Base-by-base conservation (phyloP, 202 grass and related monocot species). In the Panicum hallii region DNA sequence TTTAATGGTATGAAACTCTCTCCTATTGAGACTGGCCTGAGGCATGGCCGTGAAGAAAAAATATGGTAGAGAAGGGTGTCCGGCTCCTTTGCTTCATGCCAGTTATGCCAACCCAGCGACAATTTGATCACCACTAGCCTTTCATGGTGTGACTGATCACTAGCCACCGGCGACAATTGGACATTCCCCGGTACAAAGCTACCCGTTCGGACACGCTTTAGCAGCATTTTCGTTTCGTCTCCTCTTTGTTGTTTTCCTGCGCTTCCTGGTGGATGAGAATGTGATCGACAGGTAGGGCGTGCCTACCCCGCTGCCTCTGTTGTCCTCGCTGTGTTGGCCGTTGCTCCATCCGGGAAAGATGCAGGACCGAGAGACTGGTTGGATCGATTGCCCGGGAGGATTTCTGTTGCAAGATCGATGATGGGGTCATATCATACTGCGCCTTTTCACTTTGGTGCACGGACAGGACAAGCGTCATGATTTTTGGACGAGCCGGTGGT, bases 261-360 rank as follows among this genome's bases (percentile, higher is more conserved):
- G n/a, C 26, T 26, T 26, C 26, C 73, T 57, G 19, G 83, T 57
- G 19, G 83, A 50, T 2, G 20, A 67, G 71, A 76, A 82, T 52
- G 36, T 16, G 20, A 14, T 58, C 10, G 13, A 54, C 49, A 41
- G 30, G 5, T 30, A 64, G 22, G 57, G 9, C 36, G 3, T 44
- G 40, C 57, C 53, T 50, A 15, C 17, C 41, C 11, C 3, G 11
- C n/a, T 30, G 11, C 60, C 60, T 5, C 13, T 2, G 8, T 69
- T 38, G 74, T 66, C 80, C 74, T 83, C 58, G n/a, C 45, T 44
- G 22, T 11, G 20, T 5, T 78, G 79, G 64, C n/a, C 64, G 34
- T 44, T 70, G 65, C 32, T 63, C 72, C 72, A 38, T 53, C 63
- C 5, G n/a, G 30, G 43, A 87, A 87, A 82, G 64, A 82, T 88